Evolutionary conservation across 805 yeast species (phyloP), one percentile per base, ranked within the genome.

Genomic region (Nakazawaea pomicola): DNA sequence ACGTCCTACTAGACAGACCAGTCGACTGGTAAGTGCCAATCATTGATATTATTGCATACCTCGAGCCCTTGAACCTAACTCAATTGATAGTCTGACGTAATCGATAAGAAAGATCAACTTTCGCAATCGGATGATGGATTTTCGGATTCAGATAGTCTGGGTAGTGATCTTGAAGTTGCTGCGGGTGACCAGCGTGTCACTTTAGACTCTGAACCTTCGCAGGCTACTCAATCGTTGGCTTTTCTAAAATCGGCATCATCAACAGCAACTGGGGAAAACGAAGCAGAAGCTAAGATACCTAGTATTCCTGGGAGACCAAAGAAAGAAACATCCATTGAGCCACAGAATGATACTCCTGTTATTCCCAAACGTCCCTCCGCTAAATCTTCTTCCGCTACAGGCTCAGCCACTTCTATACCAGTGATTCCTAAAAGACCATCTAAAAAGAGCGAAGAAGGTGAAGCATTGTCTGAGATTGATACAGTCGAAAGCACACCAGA

Each of bases 251-350:
- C 38, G 17, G n/a, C 38, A 10, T 9, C 29, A 21, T 10, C 20
- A 15, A 14, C 33, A 16, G 17, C 15, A 12, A 30, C 12, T 5
- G 20, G 17, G 12, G 33, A 30, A 16, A n/a, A n/a, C n/a, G n/a
- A n/a, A 7, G 7, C 25, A 14, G 34, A 15, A 18, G 4, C 20
- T 4, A 11, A 17, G 16, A 17, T 17, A 29, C 41, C 42, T 28
- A 19, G 28, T 23, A 34, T 41, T 29, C 38, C 45, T 14, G 17
- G 36, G 12, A 33, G 28, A 18, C 33, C 29, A 20, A 25, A 10
- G 4, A 31, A 29, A 23, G 25, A 23, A 23, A 23, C 7, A 23
- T 23, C 25, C 7, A 10, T 6, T 28, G n/a, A 14, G n/a, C 16
- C 7, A 28, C n/a, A n/a, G n/a, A n/a, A n/a, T 12, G 16, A 29